Evolutionary conservation across 805 yeast species (phyloP), one percentile per base, ranked within the genome.

Genomic region (Lipomyces anomalus): DNA sequence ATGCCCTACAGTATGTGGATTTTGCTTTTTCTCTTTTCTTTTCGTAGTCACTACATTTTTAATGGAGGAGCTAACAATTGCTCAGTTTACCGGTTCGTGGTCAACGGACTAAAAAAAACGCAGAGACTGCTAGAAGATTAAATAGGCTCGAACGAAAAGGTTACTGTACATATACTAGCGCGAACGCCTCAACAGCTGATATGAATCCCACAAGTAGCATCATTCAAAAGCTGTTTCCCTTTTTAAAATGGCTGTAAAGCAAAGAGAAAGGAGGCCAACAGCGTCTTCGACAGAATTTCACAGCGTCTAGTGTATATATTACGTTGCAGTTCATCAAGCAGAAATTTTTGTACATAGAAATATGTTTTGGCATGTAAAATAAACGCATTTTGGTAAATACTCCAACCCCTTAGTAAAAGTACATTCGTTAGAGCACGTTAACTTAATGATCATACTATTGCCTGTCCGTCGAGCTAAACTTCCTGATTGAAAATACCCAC

Each of bases 61-160:
- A 16, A 18, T 22, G 11, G 23, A 38, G 13, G 39, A 36, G 33
- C 13, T 17, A 3, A 6, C 40, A 22, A 35, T 11, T 17, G n/a
- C 13, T 28, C 20, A 38, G 53, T 22, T 52, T 66, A 16, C 92
- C 94, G 17, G 90, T 82, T 22, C 75, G 75, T 63, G 98, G 98
- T 58, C 97, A 92, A 72, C 75, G 82, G 51, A 92, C 98, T 16
- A 80, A 86, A 70, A 85, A 83, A 53, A 92, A 92, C 63, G 95
- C 95, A 28, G 73, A 75, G 62, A 90, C 95, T 22, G 98, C 97
- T 18, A 80, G 80, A 69, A 80, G 79, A 65, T 75, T 90, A 66
- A 90, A 90, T 68, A 79, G 76, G 59, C 66, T 85, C 41, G 82
- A 84, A 53, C 33, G 46, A 22, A 33, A 44, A 6, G 16, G 16